Evolutionary conservation across 2,329 filamentous ascomycete species (phyloP).

Genomic region (Xylariaceae sp.): DNA sequence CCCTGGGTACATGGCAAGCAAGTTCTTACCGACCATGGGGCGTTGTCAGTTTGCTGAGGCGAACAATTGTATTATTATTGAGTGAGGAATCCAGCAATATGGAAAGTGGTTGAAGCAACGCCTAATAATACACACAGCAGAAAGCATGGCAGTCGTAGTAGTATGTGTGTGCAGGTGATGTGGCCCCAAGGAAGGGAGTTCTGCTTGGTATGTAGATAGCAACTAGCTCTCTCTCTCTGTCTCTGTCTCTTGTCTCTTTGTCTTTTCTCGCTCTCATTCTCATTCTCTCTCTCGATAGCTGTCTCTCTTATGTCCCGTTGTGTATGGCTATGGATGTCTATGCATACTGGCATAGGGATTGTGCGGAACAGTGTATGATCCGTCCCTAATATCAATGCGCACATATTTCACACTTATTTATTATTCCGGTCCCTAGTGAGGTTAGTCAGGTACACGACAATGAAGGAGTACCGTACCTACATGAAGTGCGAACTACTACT

Average conservation of each 20-base stretch:
- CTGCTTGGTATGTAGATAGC: neutral
- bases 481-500: too few relatives aligned
- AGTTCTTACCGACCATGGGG: neutral
- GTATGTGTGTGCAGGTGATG: neutral
- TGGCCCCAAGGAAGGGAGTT: neutral
- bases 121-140: conserved; percentile 22
- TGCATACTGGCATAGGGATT: too few relatives aligned
- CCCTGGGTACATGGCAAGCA: conserved; percentile 18
- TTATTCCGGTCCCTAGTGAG: too few relatives aligned
- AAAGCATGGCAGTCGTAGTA: conserved; percentile 1
- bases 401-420: too few relatives aligned
- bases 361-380: too few relatives aligned
- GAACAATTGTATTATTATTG: conserved; percentile 31
- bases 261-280: neutral
- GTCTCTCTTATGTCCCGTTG: too few relatives aligned
- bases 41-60: conserved; percentile 13
- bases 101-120: conserved; percentile 18
- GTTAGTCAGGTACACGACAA: too few relatives aligned
- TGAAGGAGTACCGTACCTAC: too few relatives aligned
- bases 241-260: neutral
- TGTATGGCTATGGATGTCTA: too few relatives aligned
- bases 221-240: neutral
- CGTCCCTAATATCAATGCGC: too few relatives aligned
- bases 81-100: conserved; percentile 28
- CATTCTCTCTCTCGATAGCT: neutral